These are phyloP conservation scores for Stagonosporopsis cucurbitacearum DNA, from an alignment of 2,329 filamentous ascomycete genomes.

Conservation along the genomic window DNA sequence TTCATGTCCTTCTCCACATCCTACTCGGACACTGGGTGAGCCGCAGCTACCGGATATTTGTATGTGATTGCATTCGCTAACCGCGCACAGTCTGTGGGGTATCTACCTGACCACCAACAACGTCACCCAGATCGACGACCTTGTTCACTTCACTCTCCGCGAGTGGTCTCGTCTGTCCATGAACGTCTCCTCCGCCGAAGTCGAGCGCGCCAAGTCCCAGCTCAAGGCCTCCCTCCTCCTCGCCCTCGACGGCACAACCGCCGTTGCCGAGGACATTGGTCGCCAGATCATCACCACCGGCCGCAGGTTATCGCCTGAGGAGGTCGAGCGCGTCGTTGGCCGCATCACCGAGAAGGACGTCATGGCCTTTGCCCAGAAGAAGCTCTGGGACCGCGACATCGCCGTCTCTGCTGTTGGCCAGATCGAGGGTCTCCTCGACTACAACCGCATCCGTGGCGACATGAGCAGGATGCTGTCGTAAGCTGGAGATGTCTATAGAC, in stretches of 20 bases:
- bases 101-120: conserved; percentile 98
- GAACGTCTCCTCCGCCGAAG: conserved; percentile 87
- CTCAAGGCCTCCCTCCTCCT: conserved; percentile 98
- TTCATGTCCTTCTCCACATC: conserved; percentile 99
- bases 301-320: conserved; percentile 85
- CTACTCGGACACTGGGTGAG: conserved; percentile 98
- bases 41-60: conserved; percentile 25
- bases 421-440: conserved; percentile 84
- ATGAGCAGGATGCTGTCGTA: conserved; percentile 76
- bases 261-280: conserved; percentile 97
- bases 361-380: conserved; percentile 93
- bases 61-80: conserved; percentile 37
- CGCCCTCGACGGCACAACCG: conserved; percentile 95
- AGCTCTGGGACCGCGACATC: conserved; percentile 97
- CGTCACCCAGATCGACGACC: conserved; percentile 85
- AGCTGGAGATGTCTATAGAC: conserved; percentile 10
- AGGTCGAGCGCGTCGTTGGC: conserved; percentile 92
- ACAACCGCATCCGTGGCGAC: conserved; percentile 79
- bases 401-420: conserved; percentile 91
- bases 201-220: conserved; percentile 98
- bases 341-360: conserved; percentile 93
- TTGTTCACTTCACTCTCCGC: conserved; percentile 96
- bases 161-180: conserved; percentile 96
- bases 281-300: conserved; percentile 98
- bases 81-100: conserved; percentile 82